These are phyloP conservation scores for Podospora tetraspora DNA, from an alignment of 495 filamentous ascomycete species.

Conservation along the genomic window DNA sequence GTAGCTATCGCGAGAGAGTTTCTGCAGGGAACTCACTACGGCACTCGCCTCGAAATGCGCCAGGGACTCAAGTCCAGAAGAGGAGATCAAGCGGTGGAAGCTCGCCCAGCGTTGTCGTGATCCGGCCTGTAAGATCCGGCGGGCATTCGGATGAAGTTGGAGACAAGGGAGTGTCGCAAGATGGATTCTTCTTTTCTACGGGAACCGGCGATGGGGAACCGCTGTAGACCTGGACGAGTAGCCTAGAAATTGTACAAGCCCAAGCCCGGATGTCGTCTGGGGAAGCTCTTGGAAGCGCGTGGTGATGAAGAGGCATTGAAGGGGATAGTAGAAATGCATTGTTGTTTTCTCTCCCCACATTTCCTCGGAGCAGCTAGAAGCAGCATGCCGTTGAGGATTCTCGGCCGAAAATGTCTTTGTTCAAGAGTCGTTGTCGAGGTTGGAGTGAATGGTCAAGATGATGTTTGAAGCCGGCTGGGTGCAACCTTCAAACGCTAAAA, in stretches of 20 bases:
- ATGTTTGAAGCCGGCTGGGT: neutral
- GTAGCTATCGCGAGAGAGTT: neutral
- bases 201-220: neutral
- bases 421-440: neutral
- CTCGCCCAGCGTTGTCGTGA: neutral
- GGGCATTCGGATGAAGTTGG: neutral
- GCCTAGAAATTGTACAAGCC: neutral
- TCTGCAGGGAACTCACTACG: neutral
- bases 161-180: neutral
- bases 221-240: neutral
- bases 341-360: neutral
- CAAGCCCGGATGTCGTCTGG: neutral
- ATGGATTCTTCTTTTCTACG: neutral
- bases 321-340: neutral
- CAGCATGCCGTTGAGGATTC: neutral
- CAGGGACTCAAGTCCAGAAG: neutral
- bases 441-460: neutral
- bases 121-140: neutral
- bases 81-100: neutral
- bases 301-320: neutral
- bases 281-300: neutral
- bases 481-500: conserved; percentile 1
- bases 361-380: too few relatives aligned
- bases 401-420: neutral
- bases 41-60: neutral